Base-by-base conservation (phyloP, 305 asterid genomes). In the Euphrasia arctica region DNA sequence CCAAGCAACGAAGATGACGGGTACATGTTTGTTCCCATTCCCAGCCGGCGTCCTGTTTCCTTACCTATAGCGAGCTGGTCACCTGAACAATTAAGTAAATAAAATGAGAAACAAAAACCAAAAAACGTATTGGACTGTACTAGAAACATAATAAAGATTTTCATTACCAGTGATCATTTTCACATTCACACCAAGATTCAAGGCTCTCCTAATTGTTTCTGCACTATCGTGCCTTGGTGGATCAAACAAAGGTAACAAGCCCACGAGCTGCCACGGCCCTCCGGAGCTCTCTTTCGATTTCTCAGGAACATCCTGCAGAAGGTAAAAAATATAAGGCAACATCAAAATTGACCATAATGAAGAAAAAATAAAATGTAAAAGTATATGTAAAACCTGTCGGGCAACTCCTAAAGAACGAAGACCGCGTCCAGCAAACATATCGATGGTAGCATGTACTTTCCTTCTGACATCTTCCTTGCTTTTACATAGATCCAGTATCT, bases 191-290 rank as follows among this genome's bases (percentile, higher is more conserved):
- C 96, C 98, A 9, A 91, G 86, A 4, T 91, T 93, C 12, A 91
- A 87, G 62, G 98, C 98, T 63, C 82, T 82, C 14, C 72, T 83
- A 39, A 91, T 91, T 22, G 96, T 32, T 32, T 32, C 36, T 32
- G 96, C 98, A 76, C 98, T 91, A 50, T 91, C 96, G 14, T 89
- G 98, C 74, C 98, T 91, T 61, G 98, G 98, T 55, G 98, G 97
- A 62, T 91, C 98, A 59, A 91, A 91, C 55, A 91, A 76, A 22
- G 98, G 98, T 83, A 91, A 68, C 83, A 91, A 73, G 3, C 97
- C 98, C 5, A 85, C 77, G 43, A 91, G 89, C 54, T 83, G 89
- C 98, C 98, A 91, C 5, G 93, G 79, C 25, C 43, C 77, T n/a
- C 98, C 97, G 1, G 65, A 60, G 59, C 93, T 68, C 9, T 89